Base-by-base conservation (phyloP, 2,329 filamentous ascomycete genomes). In the Beauveria brongniartii region DNA sequence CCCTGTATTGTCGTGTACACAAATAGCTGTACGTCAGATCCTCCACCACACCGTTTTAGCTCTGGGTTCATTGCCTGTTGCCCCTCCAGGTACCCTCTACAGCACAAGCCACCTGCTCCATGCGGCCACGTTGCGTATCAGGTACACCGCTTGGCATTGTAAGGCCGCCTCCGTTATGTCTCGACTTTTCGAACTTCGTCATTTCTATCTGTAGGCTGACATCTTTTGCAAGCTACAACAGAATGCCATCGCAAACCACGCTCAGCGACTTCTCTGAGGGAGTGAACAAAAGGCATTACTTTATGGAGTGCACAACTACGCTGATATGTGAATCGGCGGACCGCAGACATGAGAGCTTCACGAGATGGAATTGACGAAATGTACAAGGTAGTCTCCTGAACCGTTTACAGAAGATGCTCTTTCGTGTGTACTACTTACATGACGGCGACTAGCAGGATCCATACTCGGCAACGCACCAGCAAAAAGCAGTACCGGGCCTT, bases 391-490 rank as follows among this genome's bases (percentile, higher is more conserved):
- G 14, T 37, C 34, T 37, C 14, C 34, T 37, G 34, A 50, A n/a
- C 47, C 22, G 9, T n/a, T 50, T 54, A 54, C 37, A 43, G 14
- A 53, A 20, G 34, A 16, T 24, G 28, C 20, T n/a, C 28, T 10
- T 26, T 43, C 20, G 14, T 2, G 22, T 28, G 10, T 22, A 12
- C 18, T 46, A 30, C 28, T 30, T 10, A 37, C 20, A 37, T 12
- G 3, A n/a, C 37, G 34, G 12, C 34, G 28, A 41, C 54, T 64
- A 63, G 66, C 75, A 77, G 37, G 67, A 63, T 18, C 74, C 74
- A 63, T 73, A 76, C n/a, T 58, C 65, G 9, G 63, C 59, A 66
- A 75, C 71, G 65, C 75, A 77, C 16, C 71, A 72, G 44, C 69
- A 70, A 12, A 68, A 68, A 69, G 64, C 75, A 77, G 62, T 75